Evolutionary conservation across 139 green algal genomes (phyloP), one percentile per base, ranked within the genome.

Genomic region (Haematococcus lacustris): DNA sequence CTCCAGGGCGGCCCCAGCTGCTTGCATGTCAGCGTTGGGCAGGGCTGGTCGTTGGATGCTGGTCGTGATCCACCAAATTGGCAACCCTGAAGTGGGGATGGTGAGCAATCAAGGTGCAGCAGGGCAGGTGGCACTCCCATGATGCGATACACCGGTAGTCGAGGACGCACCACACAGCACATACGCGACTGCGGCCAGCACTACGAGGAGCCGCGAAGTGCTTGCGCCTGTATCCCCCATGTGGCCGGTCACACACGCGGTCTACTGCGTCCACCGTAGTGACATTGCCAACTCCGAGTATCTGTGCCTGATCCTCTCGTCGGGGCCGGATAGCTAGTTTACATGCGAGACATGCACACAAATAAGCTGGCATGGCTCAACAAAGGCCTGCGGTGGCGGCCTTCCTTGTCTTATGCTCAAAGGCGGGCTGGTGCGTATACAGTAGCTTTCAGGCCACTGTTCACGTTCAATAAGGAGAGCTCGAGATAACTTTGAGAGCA

Each of bases 1-100:
- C 51, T 38, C 41, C 3, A 57, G 6, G 39, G 23, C 37, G 3
- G 26, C 28, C 3, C 7, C 35, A 25, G 40, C 38, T 51, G 25
- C 51, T 38, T 77, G 73, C 67, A 79, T 79, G 6, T 41, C 25
- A 1, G 61, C 51, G 47, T 68, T 50, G 33, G 65, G 73, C 50
- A 79, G 73, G 43, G 51, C 17, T 3, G 73, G 73, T 30, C 73
- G 34, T 25, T 57, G 51, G 1, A 79, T 70, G 35, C 41, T 39
- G 17, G 73, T 79, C 51, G 40, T 68, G 61, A 25, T 35, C 73
- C 73, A 79, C 73, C 73, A 79, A 13, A 79, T 37, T 5, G 73
- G 73, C 37, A 79, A 34, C n/a, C 73, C 73, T 78, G 64, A 7
- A 30, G 7, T 32, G 4, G 25, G 32, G 61, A 39, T 35, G 9